A percentile compares a stretch with the other conserved stretches of the same genome.
These are phyloP conservation scores for Pisolithus sp. DNA, from an alignment of 768 basidiomycete species.

Conservation along the genomic window DNA sequence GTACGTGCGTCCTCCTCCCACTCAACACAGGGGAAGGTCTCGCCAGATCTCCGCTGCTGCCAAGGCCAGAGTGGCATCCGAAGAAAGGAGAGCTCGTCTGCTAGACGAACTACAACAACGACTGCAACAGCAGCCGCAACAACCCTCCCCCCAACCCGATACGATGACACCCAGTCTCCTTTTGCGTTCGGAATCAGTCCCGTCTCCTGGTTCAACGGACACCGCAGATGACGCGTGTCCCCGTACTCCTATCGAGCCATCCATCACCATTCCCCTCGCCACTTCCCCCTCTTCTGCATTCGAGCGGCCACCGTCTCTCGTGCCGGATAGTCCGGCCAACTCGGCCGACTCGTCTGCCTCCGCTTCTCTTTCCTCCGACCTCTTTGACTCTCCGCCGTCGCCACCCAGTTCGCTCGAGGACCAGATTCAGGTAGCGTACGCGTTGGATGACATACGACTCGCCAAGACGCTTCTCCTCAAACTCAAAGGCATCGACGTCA, in stretches of 20 bases:
- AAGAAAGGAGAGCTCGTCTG: constrained; percentile 27
- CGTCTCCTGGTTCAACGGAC: not conserved
- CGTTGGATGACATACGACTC: constrained; percentile 58
- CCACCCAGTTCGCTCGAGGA: constrained; percentile 47
- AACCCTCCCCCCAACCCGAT: not conserved
- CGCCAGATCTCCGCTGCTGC: constrained; percentile 37
- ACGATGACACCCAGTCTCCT: not conserved
- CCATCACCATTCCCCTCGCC: constrained; percentile 3
- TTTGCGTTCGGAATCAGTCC: not conserved
- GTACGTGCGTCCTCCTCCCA: constrained; percentile 20
- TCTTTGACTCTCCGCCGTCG: constrained; percentile 41
- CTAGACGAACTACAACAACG: constrained; percentile 6
- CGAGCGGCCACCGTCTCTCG: not conserved
- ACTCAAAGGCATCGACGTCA: constrained; percentile 55
- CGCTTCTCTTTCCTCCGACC: constrained; percentile 28
- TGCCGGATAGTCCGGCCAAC: constrained; percentile 11
- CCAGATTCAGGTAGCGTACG: constrained; percentile 62
- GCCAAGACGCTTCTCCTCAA: constrained; percentile 59
- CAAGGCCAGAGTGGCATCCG: constrained; percentile 37
- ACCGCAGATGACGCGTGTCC: no score
- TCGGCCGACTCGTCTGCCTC: constrained; percentile 14
- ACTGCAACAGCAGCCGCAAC: constrained; percentile 8
- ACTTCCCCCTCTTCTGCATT: not conserved
- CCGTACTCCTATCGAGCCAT: not conserved
- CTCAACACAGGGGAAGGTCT: constrained; percentile 36